phyloP scores from a whole-genome alignment of 352 stramenopile species.

The Phytophthora ramorum region DNA sequence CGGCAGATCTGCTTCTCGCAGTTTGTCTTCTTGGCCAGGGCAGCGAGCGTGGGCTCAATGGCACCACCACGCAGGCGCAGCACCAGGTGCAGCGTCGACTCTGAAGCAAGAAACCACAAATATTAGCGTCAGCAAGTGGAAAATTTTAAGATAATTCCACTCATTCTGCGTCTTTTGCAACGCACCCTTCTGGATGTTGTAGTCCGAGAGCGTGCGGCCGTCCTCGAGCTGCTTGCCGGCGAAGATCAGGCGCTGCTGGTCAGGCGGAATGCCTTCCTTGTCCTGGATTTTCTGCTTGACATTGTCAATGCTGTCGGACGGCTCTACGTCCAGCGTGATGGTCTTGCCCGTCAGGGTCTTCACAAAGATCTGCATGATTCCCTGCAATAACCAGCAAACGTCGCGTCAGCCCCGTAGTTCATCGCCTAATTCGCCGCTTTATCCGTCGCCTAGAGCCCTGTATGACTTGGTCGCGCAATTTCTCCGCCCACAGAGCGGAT shows the following conservation, averaged over 20 bases:
- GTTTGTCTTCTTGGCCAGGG: conserved; percentile 99
- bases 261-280: conserved; percentile 99
- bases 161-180: background rate
- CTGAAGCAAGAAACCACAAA: conserved; percentile 31
- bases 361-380: conserved; percentile 97
- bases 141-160: background rate
- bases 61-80: conserved; percentile 93
- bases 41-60: conserved; percentile 97
- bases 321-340: conserved; percentile 97
- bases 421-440: conserved; percentile 1
- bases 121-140: conserved; percentile 5
- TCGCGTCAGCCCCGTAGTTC: conserved; percentile 25
- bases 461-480: conserved; percentile 8
- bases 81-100: conserved; percentile 97
- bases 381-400: conserved; percentile 16
- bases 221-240: conserved; percentile 99
- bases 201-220: conserved; percentile 93
- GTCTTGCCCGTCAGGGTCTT: conserved; percentile 98
- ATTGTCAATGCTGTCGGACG: conserved; percentile 98
- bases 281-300: conserved; percentile 99
- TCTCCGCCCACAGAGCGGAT: conserved; percentile 5
- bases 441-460: conserved; percentile 7
- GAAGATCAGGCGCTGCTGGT: conserved; percentile 99
- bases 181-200: conserved; percentile 94
- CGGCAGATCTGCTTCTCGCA: conserved; percentile 99